These are phyloP conservation scores for Spathaspora girioi DNA, from an alignment of 805 yeast genomes.

Conservation along the genomic window DNA sequence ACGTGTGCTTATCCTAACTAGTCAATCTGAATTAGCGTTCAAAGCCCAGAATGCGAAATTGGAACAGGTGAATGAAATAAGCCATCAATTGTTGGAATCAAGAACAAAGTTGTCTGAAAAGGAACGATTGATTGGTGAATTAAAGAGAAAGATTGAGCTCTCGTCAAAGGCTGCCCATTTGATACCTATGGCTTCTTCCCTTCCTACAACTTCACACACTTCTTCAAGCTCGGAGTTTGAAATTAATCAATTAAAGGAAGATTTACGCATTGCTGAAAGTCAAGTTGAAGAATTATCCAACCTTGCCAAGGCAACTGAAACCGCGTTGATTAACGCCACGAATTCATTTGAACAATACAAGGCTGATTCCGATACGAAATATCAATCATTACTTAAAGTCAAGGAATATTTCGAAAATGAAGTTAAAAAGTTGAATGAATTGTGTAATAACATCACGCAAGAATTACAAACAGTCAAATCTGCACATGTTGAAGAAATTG, in stretches of 20 bases:
- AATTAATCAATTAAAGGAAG: conserved; percentile 47
- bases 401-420: conserved; percentile 19
- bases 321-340: conserved; percentile 53
- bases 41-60: conserved; percentile 50
- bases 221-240: conserved; percentile 21
- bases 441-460: conserved; percentile 19
- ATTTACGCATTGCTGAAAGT: conserved; percentile 54
- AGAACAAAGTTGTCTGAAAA: conserved; percentile 43
- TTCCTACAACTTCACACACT: conserved; percentile 7
- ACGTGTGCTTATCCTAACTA: conserved; percentile 46
- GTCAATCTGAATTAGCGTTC: conserved; percentile 54
- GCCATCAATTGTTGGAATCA: conserved; percentile 39
- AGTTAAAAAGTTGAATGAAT: conserved; percentile 16
- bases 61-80: conserved; percentile 55
- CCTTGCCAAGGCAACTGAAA: conserved; percentile 66
- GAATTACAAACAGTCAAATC: conserved; percentile 17
- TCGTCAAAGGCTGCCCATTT: conserved; percentile 19
- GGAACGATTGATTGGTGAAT: conserved; percentile 32
- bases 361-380: conserved; percentile 19
- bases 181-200: conserved; percentile 15
- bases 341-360: conserved; percentile 46
- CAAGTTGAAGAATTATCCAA: conserved; percentile 57
- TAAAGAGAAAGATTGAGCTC: conserved; percentile 32
- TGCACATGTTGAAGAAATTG: conserved; percentile 19
- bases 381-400: conserved; percentile 18